Evolutionary conservation across 2,329 filamentous ascomycete genomes (phyloP).

Genomic region (Microcyclosporella mali): DNA sequence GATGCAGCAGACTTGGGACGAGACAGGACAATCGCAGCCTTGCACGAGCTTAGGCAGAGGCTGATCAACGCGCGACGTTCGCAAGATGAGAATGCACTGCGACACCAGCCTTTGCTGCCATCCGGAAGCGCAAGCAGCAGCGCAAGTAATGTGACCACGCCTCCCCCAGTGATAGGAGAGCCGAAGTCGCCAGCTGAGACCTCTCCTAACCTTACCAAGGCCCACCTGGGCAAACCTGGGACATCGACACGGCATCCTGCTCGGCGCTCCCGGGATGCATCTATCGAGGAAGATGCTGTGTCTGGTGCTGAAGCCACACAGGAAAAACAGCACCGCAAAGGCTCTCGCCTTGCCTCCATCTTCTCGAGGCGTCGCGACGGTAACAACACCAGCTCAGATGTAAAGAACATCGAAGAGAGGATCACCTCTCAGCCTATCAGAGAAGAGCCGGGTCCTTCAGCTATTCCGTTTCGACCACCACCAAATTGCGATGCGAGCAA

Average conservation of each 20-base stretch:
- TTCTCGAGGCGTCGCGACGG: conserved; percentile 23
- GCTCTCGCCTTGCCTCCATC: conserved; percentile 25
- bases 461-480: conserved; percentile 9
- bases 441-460: conserved; percentile 9
- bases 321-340: conserved; percentile 13
- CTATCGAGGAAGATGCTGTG: conserved; percentile 22
- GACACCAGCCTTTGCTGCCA: not conserved
- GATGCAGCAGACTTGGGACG: conserved; percentile 28
- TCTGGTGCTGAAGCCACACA: conserved; percentile 22
- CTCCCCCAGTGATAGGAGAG: not conserved
- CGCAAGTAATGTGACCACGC: conserved; percentile 7
- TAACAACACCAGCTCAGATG: conserved; percentile 14
- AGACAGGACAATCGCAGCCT: conserved; percentile 26
- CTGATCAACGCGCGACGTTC: conserved; percentile 15
- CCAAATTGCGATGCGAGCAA: conserved; percentile 8
- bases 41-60: conserved; percentile 28
- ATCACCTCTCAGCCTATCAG: conserved; percentile 4
- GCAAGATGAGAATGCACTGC: not conserved
- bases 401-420: conserved; percentile 10
- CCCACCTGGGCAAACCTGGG: conserved; percentile 5
- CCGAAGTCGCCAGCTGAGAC: conserved; percentile 3
- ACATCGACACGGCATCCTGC: conserved; percentile 20
- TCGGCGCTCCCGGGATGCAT: conserved; percentile 17
- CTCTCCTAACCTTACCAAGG: too few species aligned
- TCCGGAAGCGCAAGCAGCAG: conserved; percentile 8